A percentile compares a stretch with the other conserved stretches of the same genome.
Evolutionary conservation across 768 basidiomycete species (phyloP).

Genomic region (Kwoniella bestiolae): DNA sequence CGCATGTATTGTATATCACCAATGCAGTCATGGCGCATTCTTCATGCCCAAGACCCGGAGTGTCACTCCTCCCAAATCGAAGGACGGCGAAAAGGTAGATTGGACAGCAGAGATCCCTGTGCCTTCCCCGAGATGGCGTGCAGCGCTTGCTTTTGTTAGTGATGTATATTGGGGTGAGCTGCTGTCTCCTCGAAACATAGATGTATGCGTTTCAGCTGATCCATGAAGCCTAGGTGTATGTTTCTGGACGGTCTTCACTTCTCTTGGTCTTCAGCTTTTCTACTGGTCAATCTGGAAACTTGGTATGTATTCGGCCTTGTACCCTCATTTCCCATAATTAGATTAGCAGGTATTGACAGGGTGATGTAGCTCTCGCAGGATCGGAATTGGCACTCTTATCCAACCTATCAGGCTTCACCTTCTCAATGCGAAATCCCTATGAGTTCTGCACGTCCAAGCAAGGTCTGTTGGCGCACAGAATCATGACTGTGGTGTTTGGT

Average conservation of each 20-base stretch:
- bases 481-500: constrained; percentile 60
- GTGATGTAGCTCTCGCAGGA: constrained; percentile 64
- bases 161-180: constrained; percentile 54
- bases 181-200: too few species aligned
- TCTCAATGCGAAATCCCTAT: constrained; percentile 62
- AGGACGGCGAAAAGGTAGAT: neutral
- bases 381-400: constrained; percentile 75
- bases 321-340: neutral
- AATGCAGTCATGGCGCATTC: neutral
- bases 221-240: constrained; percentile 29
- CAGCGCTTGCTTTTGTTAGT: constrained; percentile 36
- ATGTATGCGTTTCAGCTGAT: neutral
- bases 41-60: neutral
- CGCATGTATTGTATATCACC: constrained; percentile 11
- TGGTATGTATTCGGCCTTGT: constrained; percentile 58
- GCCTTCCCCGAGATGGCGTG: constrained; percentile 7
- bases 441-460: constrained; percentile 62
- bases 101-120: constrained; percentile 8
- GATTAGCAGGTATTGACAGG: constrained; percentile 4
- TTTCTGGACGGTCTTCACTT: constrained; percentile 82
- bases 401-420: constrained; percentile 70
- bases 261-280: constrained; percentile 77
- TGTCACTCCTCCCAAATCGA: neutral
- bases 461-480: constrained; percentile 63
- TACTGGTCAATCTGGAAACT: constrained; percentile 93